Evolutionary conservation across 768 basidiomycete genomes (phyloP), one percentile per base, ranked within the genome.

Genomic region (Boletus rex-veris): DNA sequence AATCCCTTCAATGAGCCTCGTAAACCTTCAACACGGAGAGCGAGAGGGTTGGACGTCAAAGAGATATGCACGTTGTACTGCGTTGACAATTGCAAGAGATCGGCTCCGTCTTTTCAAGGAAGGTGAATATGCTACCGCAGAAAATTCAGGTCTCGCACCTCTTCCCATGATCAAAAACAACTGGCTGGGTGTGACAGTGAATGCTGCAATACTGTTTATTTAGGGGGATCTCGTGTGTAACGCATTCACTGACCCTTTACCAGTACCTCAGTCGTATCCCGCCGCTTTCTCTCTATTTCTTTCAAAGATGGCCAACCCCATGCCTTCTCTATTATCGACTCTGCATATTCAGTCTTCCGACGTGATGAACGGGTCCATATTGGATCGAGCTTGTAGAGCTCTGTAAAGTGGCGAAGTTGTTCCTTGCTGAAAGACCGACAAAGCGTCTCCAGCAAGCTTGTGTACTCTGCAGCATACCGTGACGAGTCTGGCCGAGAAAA

Each of bases 81-180:
- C 57, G 71, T 74, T n/a, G 86, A 83, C 45, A 89, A 55, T 21
- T 78, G 73, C 52, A 85, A 66, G 31, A 88, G 73, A 61, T 89
- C 77, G 38, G 74, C 69, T 35, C 88, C 88, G 65, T 90, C 89
- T 90, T 40, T 26, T 36, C 45, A 21, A 12, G 9, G 57, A 48
- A 54, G 7, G 38, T 60, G 45, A 62, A 53, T 37, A n/a, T 30
- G 58, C 11, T 30, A 51, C 52, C 24, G 31, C n/a, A 15, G 7
- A 30, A 45, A 53, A 39, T 9, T 18, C 8, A 5, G 42, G 36
- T 36, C 41, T 47, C 57, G 46, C 30, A 86, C 89, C 85, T 78
- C 79, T 84, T 38, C 88, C 88, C 56, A 92, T 76, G 30, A 90
- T 75, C 30, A 90, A 64, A 64, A 90, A 88, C 7, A 88, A 75